These are phyloP conservation scores for Diutina pseudorugosa DNA, from an alignment of 1,139 yeast genomes.

Conservation along the genomic window DNA sequence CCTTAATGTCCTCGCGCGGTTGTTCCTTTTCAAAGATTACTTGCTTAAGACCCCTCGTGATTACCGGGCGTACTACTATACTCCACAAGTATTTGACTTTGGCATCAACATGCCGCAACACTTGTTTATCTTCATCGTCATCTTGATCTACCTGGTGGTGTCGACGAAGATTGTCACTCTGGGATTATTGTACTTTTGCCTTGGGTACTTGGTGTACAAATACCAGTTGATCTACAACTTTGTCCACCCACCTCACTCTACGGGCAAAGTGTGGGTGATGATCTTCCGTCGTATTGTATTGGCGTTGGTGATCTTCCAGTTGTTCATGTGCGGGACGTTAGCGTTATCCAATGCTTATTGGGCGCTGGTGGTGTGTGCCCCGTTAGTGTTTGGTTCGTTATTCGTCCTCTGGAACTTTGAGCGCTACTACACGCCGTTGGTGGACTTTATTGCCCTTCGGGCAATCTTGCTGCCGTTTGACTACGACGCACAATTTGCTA, in stretches of 20 bases:
- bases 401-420: constrained; percentile 73
- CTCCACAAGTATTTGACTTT: constrained; percentile 54
- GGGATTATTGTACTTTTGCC: constrained; percentile 46
- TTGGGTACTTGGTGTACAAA: constrained; percentile 55
- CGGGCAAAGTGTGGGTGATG: constrained; percentile 63
- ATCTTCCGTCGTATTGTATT: constrained; percentile 45
- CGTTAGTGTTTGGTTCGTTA: constrained; percentile 60
- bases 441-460: constrained; percentile 76
- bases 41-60: constrained; percentile 46
- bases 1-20: constrained; percentile 37
- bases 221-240: constrained; percentile 54
- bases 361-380: constrained; percentile 40
- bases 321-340: constrained; percentile 59
- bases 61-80: constrained; percentile 32
- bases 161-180: constrained; percentile 56
- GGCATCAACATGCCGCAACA: constrained; percentile 60
- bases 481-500: not conserved
- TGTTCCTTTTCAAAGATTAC: constrained; percentile 40
- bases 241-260: constrained; percentile 61
- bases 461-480: constrained; percentile 26
- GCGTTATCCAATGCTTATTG: constrained; percentile 39
- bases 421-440: constrained; percentile 66
- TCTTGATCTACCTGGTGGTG: constrained; percentile 49
- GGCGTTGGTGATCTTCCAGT: constrained; percentile 47
- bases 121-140: constrained; percentile 45